Conservation (phyloP, 2,329 filamentous ascomycete species). For the Neonectria ditissima region DNA sequence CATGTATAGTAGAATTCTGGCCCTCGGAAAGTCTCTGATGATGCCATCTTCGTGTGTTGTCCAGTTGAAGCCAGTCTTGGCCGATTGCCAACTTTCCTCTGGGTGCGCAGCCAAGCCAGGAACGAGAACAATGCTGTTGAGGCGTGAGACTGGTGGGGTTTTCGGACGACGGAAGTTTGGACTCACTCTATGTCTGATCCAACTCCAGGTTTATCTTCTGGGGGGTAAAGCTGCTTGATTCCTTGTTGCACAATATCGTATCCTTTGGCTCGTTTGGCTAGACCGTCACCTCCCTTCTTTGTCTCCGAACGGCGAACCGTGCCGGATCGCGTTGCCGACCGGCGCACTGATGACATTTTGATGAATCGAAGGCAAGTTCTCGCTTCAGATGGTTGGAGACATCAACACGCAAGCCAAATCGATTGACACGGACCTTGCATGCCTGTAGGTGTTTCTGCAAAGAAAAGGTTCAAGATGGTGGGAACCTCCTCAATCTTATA, state of each 20-base stretch:
- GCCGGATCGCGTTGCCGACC: neutral
- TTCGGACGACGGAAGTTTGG: neutral
- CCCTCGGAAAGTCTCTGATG: constrained; percentile 54
- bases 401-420: neutral
- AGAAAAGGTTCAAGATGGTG: neutral
- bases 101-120: neutral
- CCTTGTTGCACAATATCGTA: neutral
- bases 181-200: neutral
- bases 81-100: neutral
- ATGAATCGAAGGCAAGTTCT: neutral
- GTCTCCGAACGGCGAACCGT: neutral
- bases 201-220: neutral
- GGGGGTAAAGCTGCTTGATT: neutral
- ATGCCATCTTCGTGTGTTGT: constrained; percentile 51
- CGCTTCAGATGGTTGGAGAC: neutral
- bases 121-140: neutral
- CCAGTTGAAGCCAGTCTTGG: constrained; percentile 54
- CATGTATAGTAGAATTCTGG: constrained; percentile 55
- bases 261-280: neutral
- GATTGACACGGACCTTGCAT: neutral
- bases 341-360: neutral
- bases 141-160: neutral
- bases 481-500: neutral
- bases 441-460: neutral
- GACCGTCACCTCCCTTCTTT: neutral